Conservation (phyloP, 2,329 filamentous ascomycete genomes). For the Aspergillus felis region DNA sequence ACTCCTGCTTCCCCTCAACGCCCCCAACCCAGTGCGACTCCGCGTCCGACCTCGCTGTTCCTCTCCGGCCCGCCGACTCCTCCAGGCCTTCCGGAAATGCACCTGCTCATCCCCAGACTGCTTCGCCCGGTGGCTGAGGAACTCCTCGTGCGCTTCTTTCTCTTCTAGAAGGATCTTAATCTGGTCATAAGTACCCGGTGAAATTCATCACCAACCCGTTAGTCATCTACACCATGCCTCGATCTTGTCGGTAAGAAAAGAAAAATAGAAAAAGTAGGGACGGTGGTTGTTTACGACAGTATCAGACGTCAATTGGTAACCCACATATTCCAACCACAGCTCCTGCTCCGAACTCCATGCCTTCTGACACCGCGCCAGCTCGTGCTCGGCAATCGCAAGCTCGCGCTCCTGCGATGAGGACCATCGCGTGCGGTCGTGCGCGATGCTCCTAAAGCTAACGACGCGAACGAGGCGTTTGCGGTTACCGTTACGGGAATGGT, state of each 20-base stretch:
- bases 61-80: slow-evolving; percentile 20
- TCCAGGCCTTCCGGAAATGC: slow-evolving; percentile 34
- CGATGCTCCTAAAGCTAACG: slow-evolving; percentile 30
- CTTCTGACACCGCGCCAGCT: slow-evolving; percentile 32
- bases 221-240: background rate
- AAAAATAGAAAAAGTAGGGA: background rate
- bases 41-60: slow-evolving; percentile 1
- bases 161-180: slow-evolving; percentile 29
- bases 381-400: slow-evolving; percentile 22
- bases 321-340: slow-evolving; percentile 31
- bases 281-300: background rate
- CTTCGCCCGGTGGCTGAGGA: slow-evolving; percentile 27
- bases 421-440: slow-evolving; percentile 26
- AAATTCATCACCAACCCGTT: background rate
- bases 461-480: slow-evolving; percentile 18
- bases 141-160: slow-evolving; percentile 31
- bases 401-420: slow-evolving; percentile 27
- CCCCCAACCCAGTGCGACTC: slow-evolving; percentile 6
- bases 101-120: slow-evolving; percentile 31
- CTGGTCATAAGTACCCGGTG: slow-evolving; percentile 12
- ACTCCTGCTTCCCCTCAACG: slow-evolving; percentile 3
- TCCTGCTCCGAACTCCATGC: slow-evolving; percentile 37
- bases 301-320: slow-evolving; percentile 9
- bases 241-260: background rate
- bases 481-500: slow-evolving; percentile 3